A percentile compares a stretch with the other conserved stretches of the same genome.
Evolutionary conservation across 2,329 filamentous ascomycete genomes (phyloP).

Genomic region (Neurospora sp.): DNA sequence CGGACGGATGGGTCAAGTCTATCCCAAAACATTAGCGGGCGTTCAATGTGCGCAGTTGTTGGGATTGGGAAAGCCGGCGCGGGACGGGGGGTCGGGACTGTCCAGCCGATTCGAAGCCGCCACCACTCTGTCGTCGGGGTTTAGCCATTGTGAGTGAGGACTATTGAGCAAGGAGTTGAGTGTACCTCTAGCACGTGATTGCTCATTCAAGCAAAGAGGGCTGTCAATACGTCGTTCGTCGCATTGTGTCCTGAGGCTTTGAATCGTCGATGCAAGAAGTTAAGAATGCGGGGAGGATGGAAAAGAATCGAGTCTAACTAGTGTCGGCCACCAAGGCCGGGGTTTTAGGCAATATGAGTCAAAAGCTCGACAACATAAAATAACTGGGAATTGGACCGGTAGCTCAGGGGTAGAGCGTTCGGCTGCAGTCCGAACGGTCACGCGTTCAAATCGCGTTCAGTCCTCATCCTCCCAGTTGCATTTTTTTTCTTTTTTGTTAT

Average conservation of each 20-base stretch:
- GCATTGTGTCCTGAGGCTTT: neutral
- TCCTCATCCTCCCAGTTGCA: neutral
- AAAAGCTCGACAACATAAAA: neutral
- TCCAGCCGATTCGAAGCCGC: neutral
- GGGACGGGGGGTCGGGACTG: neutral
- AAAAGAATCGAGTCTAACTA: neutral
- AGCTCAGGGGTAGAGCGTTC: neutral
- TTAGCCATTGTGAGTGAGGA: neutral
- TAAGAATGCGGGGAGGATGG: neutral
- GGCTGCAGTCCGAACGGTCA: neutral
- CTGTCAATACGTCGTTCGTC: neutral
- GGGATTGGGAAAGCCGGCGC: neutral
- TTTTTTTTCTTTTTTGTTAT: neutral
- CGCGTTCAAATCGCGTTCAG: neutral
- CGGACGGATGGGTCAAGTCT: neutral
- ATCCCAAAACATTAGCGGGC: neutral
- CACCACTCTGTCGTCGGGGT: neutral
- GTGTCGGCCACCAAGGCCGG: neutral
- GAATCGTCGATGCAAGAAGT: neutral
- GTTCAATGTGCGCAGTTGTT: neutral
- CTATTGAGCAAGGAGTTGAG: neutral
- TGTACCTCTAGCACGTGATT: neutral
- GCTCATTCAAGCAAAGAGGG: neutral
- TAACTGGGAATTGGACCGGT: neutral
- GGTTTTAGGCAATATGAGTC: rapidly evolving